These are phyloP conservation scores for Hypoxylon perforatum DNA, from an alignment of 495 filamentous ascomycete genomes.

Conservation along the genomic window DNA sequence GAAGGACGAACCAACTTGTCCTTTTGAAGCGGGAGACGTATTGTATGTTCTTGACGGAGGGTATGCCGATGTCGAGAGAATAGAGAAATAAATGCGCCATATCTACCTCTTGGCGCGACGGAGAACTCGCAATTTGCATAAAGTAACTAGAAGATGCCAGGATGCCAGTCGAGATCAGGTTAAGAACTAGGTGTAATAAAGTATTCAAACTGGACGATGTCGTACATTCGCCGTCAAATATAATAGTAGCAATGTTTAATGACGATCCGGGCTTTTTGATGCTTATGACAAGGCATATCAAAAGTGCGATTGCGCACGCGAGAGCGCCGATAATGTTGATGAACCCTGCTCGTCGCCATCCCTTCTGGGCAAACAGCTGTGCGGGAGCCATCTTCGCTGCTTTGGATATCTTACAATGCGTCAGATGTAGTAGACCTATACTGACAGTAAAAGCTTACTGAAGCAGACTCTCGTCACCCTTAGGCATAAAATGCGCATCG, in stretches of 20 bases:
- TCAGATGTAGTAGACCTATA: too few species aligned
- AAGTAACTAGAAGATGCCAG: conserved; percentile 51
- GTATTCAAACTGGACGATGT: neutral
- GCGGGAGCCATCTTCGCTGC: too few species aligned
- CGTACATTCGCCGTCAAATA: conserved; percentile 12
- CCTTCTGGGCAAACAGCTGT: too few species aligned
- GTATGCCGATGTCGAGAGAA: conserved; percentile 31
- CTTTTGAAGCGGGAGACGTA: conserved; percentile 12
- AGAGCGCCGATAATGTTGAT: conserved; percentile 6
- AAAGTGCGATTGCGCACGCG: neutral
- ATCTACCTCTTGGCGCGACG: conserved; percentile 28
- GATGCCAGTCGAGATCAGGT: conserved; percentile 47
- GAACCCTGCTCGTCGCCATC: conserved; percentile 9
- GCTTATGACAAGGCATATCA: neutral
- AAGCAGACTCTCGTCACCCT: too few species aligned
- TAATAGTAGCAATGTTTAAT: neutral
- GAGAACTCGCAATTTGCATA: conserved; percentile 50
- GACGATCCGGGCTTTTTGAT: neutral
- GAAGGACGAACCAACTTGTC: conserved; percentile 13
- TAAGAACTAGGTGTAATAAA: conserved; percentile 48
- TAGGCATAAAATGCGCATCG: too few species aligned
- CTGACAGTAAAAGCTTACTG: too few species aligned
- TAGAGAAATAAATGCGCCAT: conserved; percentile 12
- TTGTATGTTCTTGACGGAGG: conserved; percentile 24
- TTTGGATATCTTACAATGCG: too few species aligned